A percentile compares a stretch with the other conserved stretches of the same genome.
Conservation (phyloP, 176 grass and related monocot genomes). For the Raddia distichophylla region DNA sequence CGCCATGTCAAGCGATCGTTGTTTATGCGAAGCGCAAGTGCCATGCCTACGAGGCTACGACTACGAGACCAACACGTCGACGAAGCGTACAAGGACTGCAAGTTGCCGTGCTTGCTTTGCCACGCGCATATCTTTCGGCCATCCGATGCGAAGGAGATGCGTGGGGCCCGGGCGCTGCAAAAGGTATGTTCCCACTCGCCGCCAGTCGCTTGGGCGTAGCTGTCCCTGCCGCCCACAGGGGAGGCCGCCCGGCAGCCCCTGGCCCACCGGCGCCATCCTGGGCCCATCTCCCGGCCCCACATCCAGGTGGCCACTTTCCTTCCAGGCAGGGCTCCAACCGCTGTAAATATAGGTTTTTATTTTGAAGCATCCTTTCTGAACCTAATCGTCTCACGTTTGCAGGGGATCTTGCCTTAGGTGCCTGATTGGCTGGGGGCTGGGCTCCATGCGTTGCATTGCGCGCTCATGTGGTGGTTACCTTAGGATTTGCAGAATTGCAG, state of each 20-base stretch:
- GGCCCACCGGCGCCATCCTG: constrained; percentile 26
- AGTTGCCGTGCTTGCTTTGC: background rate
- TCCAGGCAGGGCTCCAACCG: too few species aligned
- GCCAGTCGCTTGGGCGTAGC: constrained; percentile 44
- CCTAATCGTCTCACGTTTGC: too few species aligned
- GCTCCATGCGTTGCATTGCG: too few species aligned
- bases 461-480: too few species aligned
- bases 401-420: too few species aligned
- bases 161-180: constrained; percentile 32
- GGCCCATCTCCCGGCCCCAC: background rate
- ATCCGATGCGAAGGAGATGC: constrained; percentile 24
- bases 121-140: background rate
- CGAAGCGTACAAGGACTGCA: background rate
- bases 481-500: too few species aligned
- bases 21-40: background rate
- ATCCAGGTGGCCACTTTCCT: too few species aligned
- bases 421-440: too few species aligned
- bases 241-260: constrained; percentile 62
- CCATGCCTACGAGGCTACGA: background rate
- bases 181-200: constrained; percentile 37
- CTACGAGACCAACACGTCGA: too few species aligned
- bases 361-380: too few species aligned
- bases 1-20: background rate
- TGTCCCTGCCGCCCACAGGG: constrained; percentile 59
- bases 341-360: too few species aligned